Conservation (phyloP, 441 rosid species). For the Aleurites moluccanus region DNA sequence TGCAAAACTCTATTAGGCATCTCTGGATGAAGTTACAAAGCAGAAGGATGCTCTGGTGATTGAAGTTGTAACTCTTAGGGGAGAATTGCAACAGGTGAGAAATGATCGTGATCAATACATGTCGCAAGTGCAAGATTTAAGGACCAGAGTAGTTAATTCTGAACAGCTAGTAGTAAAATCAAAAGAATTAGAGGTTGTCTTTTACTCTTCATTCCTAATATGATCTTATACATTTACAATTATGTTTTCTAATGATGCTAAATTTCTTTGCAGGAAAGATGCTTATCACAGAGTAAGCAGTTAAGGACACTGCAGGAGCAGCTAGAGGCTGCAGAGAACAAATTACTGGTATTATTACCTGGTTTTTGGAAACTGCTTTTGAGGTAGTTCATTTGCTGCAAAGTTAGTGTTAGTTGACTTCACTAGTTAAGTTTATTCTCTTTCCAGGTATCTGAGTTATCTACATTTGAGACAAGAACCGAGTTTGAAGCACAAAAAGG, state of each 20-base stretch:
- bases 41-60: slow-evolving; percentile 59
- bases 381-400: background rate
- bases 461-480: slow-evolving; percentile 52
- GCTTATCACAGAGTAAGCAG: slow-evolving; percentile 74
- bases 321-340: slow-evolving; percentile 66
- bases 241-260: slow-evolving; percentile 20
- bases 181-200: slow-evolving; percentile 78
- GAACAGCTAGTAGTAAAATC: slow-evolving; percentile 64
- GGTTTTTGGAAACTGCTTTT: background rate
- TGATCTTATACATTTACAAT: background rate
- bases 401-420: background rate
- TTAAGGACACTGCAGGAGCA: slow-evolving; percentile 60
- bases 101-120: slow-evolving; percentile 76
- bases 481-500: slow-evolving; percentile 66
- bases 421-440: slow-evolving; percentile 14
- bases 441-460: slow-evolving; percentile 63
- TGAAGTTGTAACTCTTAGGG: slow-evolving; percentile 66
- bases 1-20: slow-evolving; percentile 44
- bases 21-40: slow-evolving; percentile 65
- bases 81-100: slow-evolving; percentile 68
- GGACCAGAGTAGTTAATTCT: slow-evolving; percentile 53
- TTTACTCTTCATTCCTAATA: background rate
- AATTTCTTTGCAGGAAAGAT: slow-evolving; percentile 55
- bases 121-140: slow-evolving; percentile 52
- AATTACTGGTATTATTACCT: slow-evolving; percentile 55